phyloP scores from a whole-genome alignment of 345 rosid genomes.

The Boechera stricta region DNA sequence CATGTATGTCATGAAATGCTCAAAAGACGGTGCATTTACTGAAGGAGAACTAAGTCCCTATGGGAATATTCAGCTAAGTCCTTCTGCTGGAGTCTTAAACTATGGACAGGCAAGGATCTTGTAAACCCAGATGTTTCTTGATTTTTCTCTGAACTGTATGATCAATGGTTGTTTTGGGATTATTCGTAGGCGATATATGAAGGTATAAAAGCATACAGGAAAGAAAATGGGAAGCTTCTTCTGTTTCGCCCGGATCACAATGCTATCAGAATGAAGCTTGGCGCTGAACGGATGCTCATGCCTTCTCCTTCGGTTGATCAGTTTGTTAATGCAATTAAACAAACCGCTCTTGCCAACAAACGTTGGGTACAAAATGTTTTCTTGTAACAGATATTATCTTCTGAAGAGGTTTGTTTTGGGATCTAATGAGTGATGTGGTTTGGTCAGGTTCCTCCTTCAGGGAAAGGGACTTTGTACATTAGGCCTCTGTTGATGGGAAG shows the following conservation, averaged over 20 bases:
- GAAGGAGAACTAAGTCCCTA: slow-evolving; percentile 47
- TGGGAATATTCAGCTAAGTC: slow-evolving; percentile 54
- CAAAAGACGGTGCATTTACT: slow-evolving; percentile 47
- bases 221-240: slow-evolving; percentile 65
- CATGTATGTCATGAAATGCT: slow-evolving; percentile 75
- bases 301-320: slow-evolving; percentile 59
- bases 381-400: not conserved
- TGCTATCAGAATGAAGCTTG: slow-evolving; percentile 60
- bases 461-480: slow-evolving; percentile 59
- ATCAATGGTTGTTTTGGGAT: slow-evolving; percentile 1
- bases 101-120: slow-evolving; percentile 63
- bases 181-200: slow-evolving; percentile 71
- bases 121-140: not conserved
- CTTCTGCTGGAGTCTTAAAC: slow-evolving; percentile 61
- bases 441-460: slow-evolving; percentile 57
- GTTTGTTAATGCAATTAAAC: slow-evolving; percentile 62
- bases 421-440: slow-evolving; percentile 31
- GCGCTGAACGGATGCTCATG: slow-evolving; percentile 69
- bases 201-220: slow-evolving; percentile 82
- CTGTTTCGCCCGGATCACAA: slow-evolving; percentile 79
- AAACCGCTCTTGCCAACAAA: slow-evolving; percentile 58
- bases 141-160: not conserved
- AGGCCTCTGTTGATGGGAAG: slow-evolving; percentile 61
- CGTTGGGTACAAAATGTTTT: slow-evolving; percentile 69
- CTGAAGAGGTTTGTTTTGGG: slow-evolving; percentile 6